Conservation (phyloP, 2,329 filamentous ascomycete genomes). For the Nemania sp. region DNA sequence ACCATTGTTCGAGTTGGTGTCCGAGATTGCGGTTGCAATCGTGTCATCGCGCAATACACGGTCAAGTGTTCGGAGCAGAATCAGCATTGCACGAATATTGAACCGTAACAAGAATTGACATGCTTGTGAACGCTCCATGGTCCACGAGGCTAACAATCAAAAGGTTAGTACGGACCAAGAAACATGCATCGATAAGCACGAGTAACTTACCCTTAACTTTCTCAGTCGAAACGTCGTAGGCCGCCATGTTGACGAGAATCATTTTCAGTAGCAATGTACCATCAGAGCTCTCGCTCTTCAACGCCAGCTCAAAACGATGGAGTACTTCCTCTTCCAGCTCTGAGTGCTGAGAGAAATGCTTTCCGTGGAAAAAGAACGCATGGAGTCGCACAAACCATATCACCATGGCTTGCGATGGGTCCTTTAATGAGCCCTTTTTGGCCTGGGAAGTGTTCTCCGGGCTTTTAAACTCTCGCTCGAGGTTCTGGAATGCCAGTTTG, state of each 20-base stretch:
- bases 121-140: constrained; percentile 50
- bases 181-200: not conserved
- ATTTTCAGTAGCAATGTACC: constrained; percentile 75
- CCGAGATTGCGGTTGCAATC: constrained; percentile 32
- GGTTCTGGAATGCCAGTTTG: constrained; percentile 73
- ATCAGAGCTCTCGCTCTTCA: constrained; percentile 70
- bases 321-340: constrained; percentile 87
- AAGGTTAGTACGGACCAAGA: constrained; percentile 19
- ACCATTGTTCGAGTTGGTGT: constrained; percentile 29
- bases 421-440: constrained; percentile 48
- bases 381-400: constrained; percentile 88
- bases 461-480: constrained; percentile 75
- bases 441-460: constrained; percentile 47
- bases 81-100: constrained; percentile 77
- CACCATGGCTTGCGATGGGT: constrained; percentile 66
- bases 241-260: constrained; percentile 82
- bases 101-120: constrained; percentile 73
- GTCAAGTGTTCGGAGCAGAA: constrained; percentile 70
- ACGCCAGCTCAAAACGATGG: constrained; percentile 72
- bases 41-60: constrained; percentile 65
- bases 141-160: constrained; percentile 50
- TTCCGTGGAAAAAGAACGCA: constrained; percentile 79
- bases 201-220: constrained; percentile 59
- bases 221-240: constrained; percentile 72
- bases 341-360: constrained; percentile 72